A percentile compares a stretch with the other conserved stretches of the same genome.
These are phyloP conservation scores for Pseudomonodictys pantanalensis DNA, from an alignment of 495 filamentous ascomycete species.

Conservation along the genomic window DNA sequence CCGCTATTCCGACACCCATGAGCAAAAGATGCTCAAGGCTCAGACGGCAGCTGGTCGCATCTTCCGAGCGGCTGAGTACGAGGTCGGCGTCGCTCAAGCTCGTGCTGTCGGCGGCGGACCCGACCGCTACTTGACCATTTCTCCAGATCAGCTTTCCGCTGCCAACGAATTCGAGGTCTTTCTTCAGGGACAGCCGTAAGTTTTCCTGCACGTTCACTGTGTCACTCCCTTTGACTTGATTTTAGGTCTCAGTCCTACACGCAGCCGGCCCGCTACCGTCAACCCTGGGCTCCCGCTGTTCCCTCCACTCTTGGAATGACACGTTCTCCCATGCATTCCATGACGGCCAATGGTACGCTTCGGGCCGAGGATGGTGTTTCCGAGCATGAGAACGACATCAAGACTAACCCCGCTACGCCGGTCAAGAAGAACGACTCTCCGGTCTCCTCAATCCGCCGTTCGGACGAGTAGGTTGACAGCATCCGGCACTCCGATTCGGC, in stretches of 20 bases:
- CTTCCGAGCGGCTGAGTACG: slow-evolving; percentile 93
- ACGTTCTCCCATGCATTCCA: slow-evolving; percentile 20
- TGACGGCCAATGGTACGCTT: slow-evolving; percentile 6
- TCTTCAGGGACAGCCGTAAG: slow-evolving; percentile 24
- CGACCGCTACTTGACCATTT: slow-evolving; percentile 27
- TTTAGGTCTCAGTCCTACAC: slow-evolving; percentile 6
- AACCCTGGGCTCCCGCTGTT: slow-evolving; percentile 14
- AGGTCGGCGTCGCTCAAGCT: slow-evolving; percentile 54
- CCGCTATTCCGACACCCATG: slow-evolving; percentile 92
- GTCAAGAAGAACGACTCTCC: slow-evolving; percentile 19
- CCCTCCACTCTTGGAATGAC: slow-evolving; percentile 26
- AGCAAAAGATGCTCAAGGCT: slow-evolving; percentile 93
- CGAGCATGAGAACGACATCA: slow-evolving; percentile 22
- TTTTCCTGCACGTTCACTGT: neutral
- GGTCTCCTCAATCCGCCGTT: slow-evolving; percentile 21
- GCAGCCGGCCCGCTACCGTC: slow-evolving; percentile 1
- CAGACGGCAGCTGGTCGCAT: slow-evolving; percentile 88
- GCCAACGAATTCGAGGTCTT: slow-evolving; percentile 36
- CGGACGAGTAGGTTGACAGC: neutral
- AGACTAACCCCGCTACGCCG: slow-evolving; percentile 31
- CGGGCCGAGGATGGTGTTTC: slow-evolving; percentile 22
- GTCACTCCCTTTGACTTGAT: neutral
- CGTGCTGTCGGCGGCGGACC: slow-evolving; percentile 41
- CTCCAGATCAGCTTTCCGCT: slow-evolving; percentile 23
- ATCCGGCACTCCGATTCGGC: neutral